These are phyloP conservation scores for Chaetomiaceae sp. DNA, from an alignment of 2,329 filamentous ascomycete species.

Conservation along the genomic window DNA sequence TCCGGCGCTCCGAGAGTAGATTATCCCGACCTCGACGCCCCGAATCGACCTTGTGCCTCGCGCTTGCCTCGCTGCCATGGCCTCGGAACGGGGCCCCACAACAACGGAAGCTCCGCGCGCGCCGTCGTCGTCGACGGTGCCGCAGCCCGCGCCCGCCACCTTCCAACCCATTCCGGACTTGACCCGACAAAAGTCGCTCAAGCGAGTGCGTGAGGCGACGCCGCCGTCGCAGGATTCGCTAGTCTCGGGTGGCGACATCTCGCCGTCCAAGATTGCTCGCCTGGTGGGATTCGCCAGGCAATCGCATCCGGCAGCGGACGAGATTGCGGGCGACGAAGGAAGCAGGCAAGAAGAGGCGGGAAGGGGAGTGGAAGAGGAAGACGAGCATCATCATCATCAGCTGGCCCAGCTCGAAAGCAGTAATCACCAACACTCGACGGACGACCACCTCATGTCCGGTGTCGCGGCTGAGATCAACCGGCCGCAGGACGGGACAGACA, in stretches of 20 bases:
- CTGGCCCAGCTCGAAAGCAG: conserved; percentile 8
- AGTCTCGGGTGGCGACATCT: conserved; percentile 36
- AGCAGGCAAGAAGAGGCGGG: conserved; percentile 44
- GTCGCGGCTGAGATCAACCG: conserved; percentile 51
- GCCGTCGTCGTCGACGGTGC: conserved; percentile 30
- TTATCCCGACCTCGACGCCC: not conserved
- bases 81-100: conserved; percentile 49
- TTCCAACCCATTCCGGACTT: conserved; percentile 37
- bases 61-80: conserved; percentile 39
- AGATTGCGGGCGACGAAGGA: conserved; percentile 51
- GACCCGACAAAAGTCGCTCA: conserved; percentile 37
- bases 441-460: conserved; percentile 51
- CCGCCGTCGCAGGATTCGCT: conserved; percentile 36
- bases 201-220: conserved; percentile 46
- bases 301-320: conserved; percentile 47
- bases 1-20: conserved; percentile 12
- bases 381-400: conserved; percentile 39
- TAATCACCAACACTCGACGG: conserved; percentile 39
- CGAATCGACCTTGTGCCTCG: conserved; percentile 2
- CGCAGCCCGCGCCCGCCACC: conserved; percentile 34
- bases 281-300: conserved; percentile 39
- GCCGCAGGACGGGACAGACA: conserved; percentile 42
- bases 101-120: conserved; percentile 47
- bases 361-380: too few relatives aligned
- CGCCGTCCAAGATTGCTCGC: conserved; percentile 51